Conservation (phyloP, 1,139 yeast genomes). For the Waltiozyma sp. region DNA sequence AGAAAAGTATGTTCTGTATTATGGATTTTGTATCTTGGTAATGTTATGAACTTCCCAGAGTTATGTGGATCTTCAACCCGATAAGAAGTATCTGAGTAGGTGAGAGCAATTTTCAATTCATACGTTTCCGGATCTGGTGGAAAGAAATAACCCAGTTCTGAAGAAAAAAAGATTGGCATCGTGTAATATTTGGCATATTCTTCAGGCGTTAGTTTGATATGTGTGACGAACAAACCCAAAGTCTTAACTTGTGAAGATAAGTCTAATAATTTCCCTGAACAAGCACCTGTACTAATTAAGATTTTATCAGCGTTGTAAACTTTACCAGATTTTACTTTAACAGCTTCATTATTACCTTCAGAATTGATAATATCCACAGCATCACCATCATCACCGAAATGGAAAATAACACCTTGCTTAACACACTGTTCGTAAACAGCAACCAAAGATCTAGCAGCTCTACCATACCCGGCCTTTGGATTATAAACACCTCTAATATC, state of each 20-base stretch:
- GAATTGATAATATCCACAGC: constrained; percentile 14
- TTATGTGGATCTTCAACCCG: constrained; percentile 20
- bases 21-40: constrained; percentile 28
- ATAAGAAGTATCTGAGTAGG: constrained; percentile 27
- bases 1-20: constrained; percentile 28
- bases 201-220: constrained; percentile 24
- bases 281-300: constrained; percentile 29
- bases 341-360: constrained; percentile 5
- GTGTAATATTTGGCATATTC: constrained; percentile 24
- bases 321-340: constrained; percentile 4
- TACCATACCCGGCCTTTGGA: constrained; percentile 26
- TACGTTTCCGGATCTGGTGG: constrained; percentile 30
- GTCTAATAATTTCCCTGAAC: constrained; percentile 25
- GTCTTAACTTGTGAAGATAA: constrained; percentile 25
- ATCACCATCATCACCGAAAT: constrained; percentile 24
- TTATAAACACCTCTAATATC: constrained; percentile 20
- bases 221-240: constrained; percentile 32
- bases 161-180: constrained; percentile 33
- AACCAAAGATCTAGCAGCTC: constrained; percentile 23
- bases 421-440: constrained; percentile 21
- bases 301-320: constrained; percentile 20
- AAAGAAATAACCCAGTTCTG: constrained; percentile 38
- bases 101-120: constrained; percentile 26
- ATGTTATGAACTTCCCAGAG: constrained; percentile 15
- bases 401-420: constrained; percentile 24